These are phyloP conservation scores for Catharanthus roseus DNA, from an alignment of 257 asterid genomes.

Conservation along the genomic window DNA sequence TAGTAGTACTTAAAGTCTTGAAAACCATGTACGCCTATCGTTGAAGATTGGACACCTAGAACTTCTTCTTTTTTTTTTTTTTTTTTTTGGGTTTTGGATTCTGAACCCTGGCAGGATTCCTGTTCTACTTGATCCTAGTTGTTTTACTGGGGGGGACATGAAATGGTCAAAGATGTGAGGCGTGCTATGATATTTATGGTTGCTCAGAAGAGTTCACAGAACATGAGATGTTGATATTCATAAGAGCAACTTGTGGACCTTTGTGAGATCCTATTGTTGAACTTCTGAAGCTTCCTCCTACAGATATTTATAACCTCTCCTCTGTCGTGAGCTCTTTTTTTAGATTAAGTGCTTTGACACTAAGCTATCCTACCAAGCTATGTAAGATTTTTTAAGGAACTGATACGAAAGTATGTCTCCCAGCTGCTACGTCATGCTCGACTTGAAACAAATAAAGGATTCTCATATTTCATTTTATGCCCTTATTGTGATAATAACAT, in stretches of 20 bases:
- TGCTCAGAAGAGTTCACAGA: neutral
- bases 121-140: too few species aligned
- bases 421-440: too few species aligned
- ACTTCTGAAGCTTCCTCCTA: neutral
- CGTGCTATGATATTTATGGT: neutral
- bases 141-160: neutral
- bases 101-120: neutral
- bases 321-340: neutral
- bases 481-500: neutral
- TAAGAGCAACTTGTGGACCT: neutral
- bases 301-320: neutral
- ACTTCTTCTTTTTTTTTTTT: neutral
- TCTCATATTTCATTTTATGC: neutral
- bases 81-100: neutral
- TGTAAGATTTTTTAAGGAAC: constrained; percentile 3
- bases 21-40: neutral
- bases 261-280: neutral
- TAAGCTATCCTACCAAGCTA: neutral
- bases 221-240: neutral
- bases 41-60: neutral
- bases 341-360: neutral
- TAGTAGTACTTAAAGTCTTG: neutral
- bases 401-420: too few species aligned
- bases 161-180: neutral
- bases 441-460: too few species aligned